phyloP scores from a whole-genome alignment of 768 basidiomycete species.

The Boletus huronensis region DNA sequence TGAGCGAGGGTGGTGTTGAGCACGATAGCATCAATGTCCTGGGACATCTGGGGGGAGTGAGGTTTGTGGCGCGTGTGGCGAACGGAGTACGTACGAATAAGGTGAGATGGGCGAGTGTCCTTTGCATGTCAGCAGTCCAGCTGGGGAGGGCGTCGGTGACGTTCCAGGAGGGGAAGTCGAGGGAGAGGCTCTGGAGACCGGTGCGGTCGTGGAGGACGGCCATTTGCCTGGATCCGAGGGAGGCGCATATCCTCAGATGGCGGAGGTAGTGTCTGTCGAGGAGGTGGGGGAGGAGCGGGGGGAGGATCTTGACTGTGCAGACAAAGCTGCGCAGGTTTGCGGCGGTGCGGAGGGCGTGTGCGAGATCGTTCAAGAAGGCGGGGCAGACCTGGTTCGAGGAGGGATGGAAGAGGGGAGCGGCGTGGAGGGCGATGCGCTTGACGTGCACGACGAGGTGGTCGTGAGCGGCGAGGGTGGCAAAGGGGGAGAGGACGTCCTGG shows the following conservation, averaged over 20 bases:
- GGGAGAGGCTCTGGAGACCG: slow-evolving; percentile 42
- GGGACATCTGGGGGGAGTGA: slow-evolving; percentile 44
- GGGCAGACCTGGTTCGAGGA: slow-evolving; percentile 33
- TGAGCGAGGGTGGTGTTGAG: slow-evolving; percentile 46
- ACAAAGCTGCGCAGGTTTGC: slow-evolving; percentile 55
- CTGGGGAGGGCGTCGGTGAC: slow-evolving; percentile 54
- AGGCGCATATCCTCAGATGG: slow-evolving; percentile 47
- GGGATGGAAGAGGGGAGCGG: slow-evolving; percentile 41
- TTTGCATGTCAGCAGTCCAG: slow-evolving; percentile 47
- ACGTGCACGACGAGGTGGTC: slow-evolving; percentile 56
- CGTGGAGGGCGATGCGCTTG: slow-evolving; percentile 53
- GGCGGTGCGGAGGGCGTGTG: slow-evolving; percentile 45
- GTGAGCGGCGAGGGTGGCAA: slow-evolving; percentile 52
- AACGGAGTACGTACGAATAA: slow-evolving; percentile 48
- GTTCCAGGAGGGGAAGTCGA: slow-evolving; percentile 64
- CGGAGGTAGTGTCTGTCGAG: slow-evolving; percentile 42
- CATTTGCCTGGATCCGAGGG: slow-evolving; percentile 52
- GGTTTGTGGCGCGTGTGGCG: background rate
- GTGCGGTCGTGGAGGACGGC: slow-evolving; percentile 38
- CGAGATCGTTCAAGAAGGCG: slow-evolving; percentile 51
- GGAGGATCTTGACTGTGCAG: slow-evolving; percentile 46
- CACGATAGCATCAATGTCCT: slow-evolving; percentile 49
- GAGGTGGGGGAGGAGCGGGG: slow-evolving; percentile 48
- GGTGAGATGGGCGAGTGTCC: slow-evolving; percentile 51
- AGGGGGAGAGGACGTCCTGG: slow-evolving; percentile 51